These are phyloP conservation scores for Puya raimondii DNA, from an alignment of 176 grass and related monocot species.

Conservation along the genomic window DNA sequence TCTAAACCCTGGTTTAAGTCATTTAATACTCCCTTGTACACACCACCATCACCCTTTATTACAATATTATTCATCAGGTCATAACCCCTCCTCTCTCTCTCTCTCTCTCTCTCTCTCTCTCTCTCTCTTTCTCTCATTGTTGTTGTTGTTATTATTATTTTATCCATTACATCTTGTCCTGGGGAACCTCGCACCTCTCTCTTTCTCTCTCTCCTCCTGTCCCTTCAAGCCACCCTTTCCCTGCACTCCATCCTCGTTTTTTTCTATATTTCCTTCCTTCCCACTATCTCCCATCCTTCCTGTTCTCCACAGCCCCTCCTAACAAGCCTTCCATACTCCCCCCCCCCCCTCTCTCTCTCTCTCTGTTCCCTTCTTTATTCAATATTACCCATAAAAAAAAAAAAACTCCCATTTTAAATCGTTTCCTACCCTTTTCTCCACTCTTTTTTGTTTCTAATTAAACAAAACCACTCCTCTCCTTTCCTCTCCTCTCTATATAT, in stretches of 20 bases:
- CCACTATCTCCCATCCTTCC: slow-evolving; percentile 7
- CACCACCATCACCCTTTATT: slow-evolving; percentile 38
- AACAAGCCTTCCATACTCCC: neutral
- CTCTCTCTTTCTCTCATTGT: neutral
- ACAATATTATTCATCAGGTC: slow-evolving; percentile 35
- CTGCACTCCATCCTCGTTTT: slow-evolving; percentile 6
- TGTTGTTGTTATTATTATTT: neutral
- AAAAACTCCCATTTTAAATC: slow-evolving; percentile 57
- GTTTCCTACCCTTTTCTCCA: slow-evolving; percentile 60
- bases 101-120: slow-evolving; percentile 6
- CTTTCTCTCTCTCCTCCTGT: neutral
- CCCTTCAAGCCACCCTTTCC: neutral
- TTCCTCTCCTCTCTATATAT: too few species aligned
- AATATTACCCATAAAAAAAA: slow-evolving; percentile 13
- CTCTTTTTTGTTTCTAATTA: slow-evolving; percentile 45
- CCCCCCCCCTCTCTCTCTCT: slow-evolving; percentile 14
- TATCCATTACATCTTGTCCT: neutral
- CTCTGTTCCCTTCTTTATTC: slow-evolving; percentile 62
- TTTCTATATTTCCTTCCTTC: slow-evolving; percentile 8
- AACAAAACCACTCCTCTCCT: slow-evolving; percentile 42
- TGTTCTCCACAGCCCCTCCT: slow-evolving; percentile 24
- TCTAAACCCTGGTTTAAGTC: slow-evolving; percentile 52
- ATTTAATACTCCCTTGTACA: slow-evolving; percentile 39
- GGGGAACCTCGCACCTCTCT: neutral
- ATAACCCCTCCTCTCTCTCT: slow-evolving; percentile 24